These are phyloP conservation scores for Eutrema yunnanense DNA, from an alignment of 345 rosid genomes.

Conservation along the genomic window DNA sequence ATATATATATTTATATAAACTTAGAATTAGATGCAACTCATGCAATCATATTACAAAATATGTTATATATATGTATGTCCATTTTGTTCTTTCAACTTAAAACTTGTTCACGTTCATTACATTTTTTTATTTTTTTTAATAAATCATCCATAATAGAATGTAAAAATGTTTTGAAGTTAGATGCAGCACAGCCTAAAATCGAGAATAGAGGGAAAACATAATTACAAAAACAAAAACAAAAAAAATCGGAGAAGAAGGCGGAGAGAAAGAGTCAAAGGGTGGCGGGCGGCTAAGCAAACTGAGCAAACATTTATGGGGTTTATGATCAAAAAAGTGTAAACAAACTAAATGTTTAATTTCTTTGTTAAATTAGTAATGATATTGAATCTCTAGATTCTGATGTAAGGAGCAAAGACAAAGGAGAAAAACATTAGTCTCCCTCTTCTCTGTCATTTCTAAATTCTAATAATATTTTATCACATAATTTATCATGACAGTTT, in stretches of 20 bases:
- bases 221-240: not conserved
- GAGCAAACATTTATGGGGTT: not conserved
- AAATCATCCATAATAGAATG: not conserved
- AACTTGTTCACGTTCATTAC: not conserved
- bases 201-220: not conserved
- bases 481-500: slow-evolving; percentile 1
- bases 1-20: too few species aligned
- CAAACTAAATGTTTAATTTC: not conserved
- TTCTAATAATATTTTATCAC: slow-evolving; percentile 24
- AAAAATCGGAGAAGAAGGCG: not conserved
- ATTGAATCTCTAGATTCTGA: slow-evolving; percentile 2
- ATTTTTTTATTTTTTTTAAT: not conserved
- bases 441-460: slow-evolving; percentile 36
- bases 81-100: not conserved
- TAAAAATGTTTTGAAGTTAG: not conserved
- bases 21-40: not conserved
- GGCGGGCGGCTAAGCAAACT: slow-evolving; percentile 18
- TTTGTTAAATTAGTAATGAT: slow-evolving; percentile 1
- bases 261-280: slow-evolving; percentile 26
- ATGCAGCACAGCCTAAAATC: not conserved
- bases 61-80: too few species aligned
- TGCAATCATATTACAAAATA: not conserved
- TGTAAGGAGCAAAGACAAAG: slow-evolving; percentile 25
- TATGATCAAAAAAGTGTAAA: not conserved
- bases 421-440: slow-evolving; percentile 45